Percentiles rank a stretch among this genome's conserved stretches.
phyloP scores from a whole-genome alignment of 148 eudicot species.

The Fagopyrum esculentum region DNA sequence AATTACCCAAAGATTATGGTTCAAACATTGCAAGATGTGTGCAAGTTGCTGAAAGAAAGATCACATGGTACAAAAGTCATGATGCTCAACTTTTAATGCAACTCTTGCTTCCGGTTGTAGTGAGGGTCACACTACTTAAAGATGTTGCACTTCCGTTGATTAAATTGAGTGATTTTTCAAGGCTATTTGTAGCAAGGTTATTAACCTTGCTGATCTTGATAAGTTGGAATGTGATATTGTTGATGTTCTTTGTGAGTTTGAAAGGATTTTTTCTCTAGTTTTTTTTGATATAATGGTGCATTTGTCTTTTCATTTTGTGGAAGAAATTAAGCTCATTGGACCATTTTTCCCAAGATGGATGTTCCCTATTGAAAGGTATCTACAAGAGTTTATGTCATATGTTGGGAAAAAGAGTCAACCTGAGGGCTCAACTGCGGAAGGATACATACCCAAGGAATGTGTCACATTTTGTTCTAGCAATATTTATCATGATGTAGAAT shows the following conservation, averaged over 20 bases:
- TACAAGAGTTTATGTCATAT: neutral
- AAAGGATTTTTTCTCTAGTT: neutral
- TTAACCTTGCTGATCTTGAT: slow-evolving; percentile 4
- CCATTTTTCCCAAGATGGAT: neutral
- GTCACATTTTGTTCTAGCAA: too few relatives aligned
- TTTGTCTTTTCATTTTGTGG: neutral
- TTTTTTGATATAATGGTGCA: neutral
- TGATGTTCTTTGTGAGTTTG: neutral
- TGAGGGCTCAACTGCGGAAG: neutral
- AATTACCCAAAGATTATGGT: too few relatives aligned
- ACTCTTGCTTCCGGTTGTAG: too few relatives aligned
- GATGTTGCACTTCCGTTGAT: neutral
- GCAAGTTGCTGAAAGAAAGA: too few relatives aligned
- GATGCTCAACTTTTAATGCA: too few relatives aligned
- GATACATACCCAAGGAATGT: too few relatives aligned
- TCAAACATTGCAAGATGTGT: too few relatives aligned
- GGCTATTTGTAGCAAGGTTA: neutral
- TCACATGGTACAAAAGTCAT: too few relatives aligned
- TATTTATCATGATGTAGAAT: neutral
- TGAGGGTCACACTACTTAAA: too few relatives aligned
- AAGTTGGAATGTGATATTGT: neutral
- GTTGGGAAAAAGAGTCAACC: neutral
- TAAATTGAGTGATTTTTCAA: neutral
- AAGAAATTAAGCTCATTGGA: neutral
- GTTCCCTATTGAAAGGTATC: neutral